Conservation (phyloP, 2,329 filamentous ascomycete species). For the Neospermospora avenae region DNA sequence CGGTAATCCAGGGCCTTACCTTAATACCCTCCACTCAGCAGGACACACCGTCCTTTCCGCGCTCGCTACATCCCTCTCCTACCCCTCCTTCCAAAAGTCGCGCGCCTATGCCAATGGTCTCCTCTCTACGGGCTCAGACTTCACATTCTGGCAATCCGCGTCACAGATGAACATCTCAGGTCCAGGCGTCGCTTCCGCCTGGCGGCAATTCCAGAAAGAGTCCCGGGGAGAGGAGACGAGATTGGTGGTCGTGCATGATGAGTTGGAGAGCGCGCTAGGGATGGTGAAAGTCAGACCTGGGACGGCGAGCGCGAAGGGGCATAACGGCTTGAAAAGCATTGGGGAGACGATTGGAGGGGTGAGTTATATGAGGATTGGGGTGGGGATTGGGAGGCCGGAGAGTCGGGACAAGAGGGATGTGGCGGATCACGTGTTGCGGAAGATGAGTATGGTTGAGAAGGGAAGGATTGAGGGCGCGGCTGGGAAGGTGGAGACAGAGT, state of each 20-base stretch:
- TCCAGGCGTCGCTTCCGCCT: slow-evolving; percentile 62
- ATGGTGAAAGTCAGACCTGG: slow-evolving; percentile 63
- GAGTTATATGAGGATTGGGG: slow-evolving; percentile 59
- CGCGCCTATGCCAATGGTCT: slow-evolving; percentile 48
- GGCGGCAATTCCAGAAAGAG: slow-evolving; percentile 52
- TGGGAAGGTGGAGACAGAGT: slow-evolving; percentile 25
- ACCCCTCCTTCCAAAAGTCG: slow-evolving; percentile 47
- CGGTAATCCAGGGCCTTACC: slow-evolving; percentile 76
- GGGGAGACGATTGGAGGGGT: slow-evolving; percentile 46
- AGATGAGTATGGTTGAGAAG: slow-evolving; percentile 32
- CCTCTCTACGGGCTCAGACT: slow-evolving; percentile 46
- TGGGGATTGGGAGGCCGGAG: slow-evolving; percentile 84
- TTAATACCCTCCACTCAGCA: slow-evolving; percentile 78
- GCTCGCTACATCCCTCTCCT: slow-evolving; percentile 39
- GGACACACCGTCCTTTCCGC: slow-evolving; percentile 74
- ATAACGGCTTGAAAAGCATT: slow-evolving; percentile 72
- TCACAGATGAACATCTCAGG: slow-evolving; percentile 85
- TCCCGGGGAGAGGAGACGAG: slow-evolving; percentile 39
- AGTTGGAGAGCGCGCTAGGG: slow-evolving; percentile 72
- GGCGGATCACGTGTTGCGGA: slow-evolving; percentile 69
- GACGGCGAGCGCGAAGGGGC: slow-evolving; percentile 61
- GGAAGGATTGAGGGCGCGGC: slow-evolving; percentile 29
- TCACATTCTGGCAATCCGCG: slow-evolving; percentile 71
- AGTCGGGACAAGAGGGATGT: slow-evolving; percentile 66
- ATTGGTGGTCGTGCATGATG: slow-evolving; percentile 83